Conservation (phyloP, 2,329 filamentous ascomycete species). For the Nemania diffusa region DNA sequence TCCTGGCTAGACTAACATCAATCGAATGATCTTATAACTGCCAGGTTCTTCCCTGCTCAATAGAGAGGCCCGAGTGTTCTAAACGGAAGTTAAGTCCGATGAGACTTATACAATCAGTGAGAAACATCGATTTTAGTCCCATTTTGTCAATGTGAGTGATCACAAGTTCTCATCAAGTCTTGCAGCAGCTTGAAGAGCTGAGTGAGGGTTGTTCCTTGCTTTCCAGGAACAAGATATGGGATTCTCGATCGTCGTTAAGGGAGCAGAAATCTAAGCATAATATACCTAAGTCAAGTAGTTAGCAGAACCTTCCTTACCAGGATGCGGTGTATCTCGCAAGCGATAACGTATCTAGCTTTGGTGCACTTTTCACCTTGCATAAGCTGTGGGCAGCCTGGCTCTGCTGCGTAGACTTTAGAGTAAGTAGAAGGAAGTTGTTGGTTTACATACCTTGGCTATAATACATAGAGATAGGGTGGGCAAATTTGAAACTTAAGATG, state of each 20-base stretch:
- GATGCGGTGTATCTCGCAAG: background rate
- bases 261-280: background rate
- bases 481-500: background rate
- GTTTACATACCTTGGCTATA: background rate
- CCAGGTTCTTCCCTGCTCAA: conserved; percentile 22
- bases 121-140: background rate
- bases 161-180: background rate
- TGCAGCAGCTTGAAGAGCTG: background rate
- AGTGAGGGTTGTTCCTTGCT: background rate
- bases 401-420: too few relatives aligned
- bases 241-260: background rate
- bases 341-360: background rate
- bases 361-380: background rate
- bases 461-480: background rate
- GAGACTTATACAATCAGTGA: background rate
- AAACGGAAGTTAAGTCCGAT: background rate
- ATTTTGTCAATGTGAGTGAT: background rate
- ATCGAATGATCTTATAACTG: conserved; percentile 23
- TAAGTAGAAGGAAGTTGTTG: background rate
- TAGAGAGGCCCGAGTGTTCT: conserved; percentile 4
- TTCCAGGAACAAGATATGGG: background rate
- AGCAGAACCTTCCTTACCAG: background rate
- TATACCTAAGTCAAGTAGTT: background rate
- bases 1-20: conserved; percentile 14
- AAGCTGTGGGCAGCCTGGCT: background rate